phyloP scores from a whole-genome alignment of 495 filamentous ascomycete species.

The Xylona heveae region DNA sequence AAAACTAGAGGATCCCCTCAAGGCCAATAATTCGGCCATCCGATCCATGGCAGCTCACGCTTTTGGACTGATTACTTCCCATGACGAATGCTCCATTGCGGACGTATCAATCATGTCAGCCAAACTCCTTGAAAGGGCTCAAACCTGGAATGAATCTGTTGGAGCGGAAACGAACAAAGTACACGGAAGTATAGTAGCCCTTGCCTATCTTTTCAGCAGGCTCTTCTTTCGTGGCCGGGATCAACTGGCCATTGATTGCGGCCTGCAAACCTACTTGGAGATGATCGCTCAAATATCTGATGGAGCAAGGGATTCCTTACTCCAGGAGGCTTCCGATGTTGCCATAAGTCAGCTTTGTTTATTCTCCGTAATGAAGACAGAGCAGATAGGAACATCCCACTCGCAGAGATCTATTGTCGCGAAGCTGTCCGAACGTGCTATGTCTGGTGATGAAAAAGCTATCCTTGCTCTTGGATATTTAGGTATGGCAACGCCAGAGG shows the following conservation, averaged over 20 bases:
- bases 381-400: slow-evolving; percentile 16
- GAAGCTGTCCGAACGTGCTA: slow-evolving; percentile 41
- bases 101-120: slow-evolving; percentile 19
- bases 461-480: slow-evolving; percentile 54
- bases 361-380: slow-evolving; percentile 30
- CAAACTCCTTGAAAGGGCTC: slow-evolving; percentile 18
- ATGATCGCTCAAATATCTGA: slow-evolving; percentile 25
- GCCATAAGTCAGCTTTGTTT: slow-evolving; percentile 59
- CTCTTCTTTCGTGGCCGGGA: slow-evolving; percentile 24
- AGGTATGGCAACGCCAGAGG: slow-evolving; percentile 19
- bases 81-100: slow-evolving; percentile 22
- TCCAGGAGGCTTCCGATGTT: slow-evolving; percentile 36
- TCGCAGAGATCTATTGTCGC: slow-evolving; percentile 27
- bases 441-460: slow-evolving; percentile 59
- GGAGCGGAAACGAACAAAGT: slow-evolving; percentile 37
- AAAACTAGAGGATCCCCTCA: slow-evolving; percentile 36
- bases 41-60: slow-evolving; percentile 41
- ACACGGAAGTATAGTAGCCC: slow-evolving; percentile 35
- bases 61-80: slow-evolving; percentile 60
- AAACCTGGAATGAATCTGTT: slow-evolving; percentile 32
- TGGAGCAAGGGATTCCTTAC: slow-evolving; percentile 27
- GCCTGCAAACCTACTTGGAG: slow-evolving; percentile 18
- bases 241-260: slow-evolving; percentile 13
- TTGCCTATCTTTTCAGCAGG: slow-evolving; percentile 38
- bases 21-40: slow-evolving; percentile 45